Evolutionary conservation across 805 yeast species (phyloP).

Genomic region (Clavispora santaluciae): DNA sequence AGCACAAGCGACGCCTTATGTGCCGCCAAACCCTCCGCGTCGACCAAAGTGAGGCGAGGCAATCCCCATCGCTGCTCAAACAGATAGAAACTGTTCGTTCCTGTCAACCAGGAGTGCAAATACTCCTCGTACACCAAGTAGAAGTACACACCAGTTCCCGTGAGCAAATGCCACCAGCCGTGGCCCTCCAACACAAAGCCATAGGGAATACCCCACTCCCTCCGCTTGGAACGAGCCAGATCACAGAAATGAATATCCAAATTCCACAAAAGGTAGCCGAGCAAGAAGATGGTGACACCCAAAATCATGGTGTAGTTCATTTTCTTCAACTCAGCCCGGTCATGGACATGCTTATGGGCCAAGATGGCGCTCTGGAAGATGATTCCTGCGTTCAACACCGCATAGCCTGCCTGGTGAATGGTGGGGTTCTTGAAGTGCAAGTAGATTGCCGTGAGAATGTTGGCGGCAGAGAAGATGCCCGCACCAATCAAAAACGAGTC

Average conservation of each 20-base stretch:
- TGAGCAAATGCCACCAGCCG: slow-evolving; percentile 95
- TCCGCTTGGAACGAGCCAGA: slow-evolving; percentile 52
- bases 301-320: slow-evolving; percentile 51
- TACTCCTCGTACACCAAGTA: slow-evolving; percentile 78
- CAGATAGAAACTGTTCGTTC: slow-evolving; percentile 49
- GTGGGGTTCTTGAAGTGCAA: slow-evolving; percentile 75
- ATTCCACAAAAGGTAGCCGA: slow-evolving; percentile 86
- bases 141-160: slow-evolving; percentile 83
- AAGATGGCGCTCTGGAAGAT: slow-evolving; percentile 55
- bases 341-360: slow-evolving; percentile 49
- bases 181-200: slow-evolving; percentile 88
- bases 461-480: slow-evolving; percentile 50
- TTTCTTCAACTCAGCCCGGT: slow-evolving; percentile 40
- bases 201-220: slow-evolving; percentile 71
- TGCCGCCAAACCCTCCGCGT: slow-evolving; percentile 11
- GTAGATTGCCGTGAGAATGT: slow-evolving; percentile 64
- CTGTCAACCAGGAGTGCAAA: slow-evolving; percentile 60
- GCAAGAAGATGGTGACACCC: slow-evolving; percentile 59
- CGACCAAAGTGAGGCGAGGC: slow-evolving; percentile 14
- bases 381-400: slow-evolving; percentile 66
- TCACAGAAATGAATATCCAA: slow-evolving; percentile 78
- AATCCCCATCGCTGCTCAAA: slow-evolving; percentile 56
- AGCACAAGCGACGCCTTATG: slow-evolving; percentile 3
- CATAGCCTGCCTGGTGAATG: slow-evolving; percentile 85
- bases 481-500: slow-evolving; percentile 43